Percentiles rank a stretch among this genome's conserved stretches.
These are phyloP conservation scores for Diaporthe sp. DNA, from an alignment of 2,329 filamentous ascomycete species.

Conservation along the genomic window DNA sequence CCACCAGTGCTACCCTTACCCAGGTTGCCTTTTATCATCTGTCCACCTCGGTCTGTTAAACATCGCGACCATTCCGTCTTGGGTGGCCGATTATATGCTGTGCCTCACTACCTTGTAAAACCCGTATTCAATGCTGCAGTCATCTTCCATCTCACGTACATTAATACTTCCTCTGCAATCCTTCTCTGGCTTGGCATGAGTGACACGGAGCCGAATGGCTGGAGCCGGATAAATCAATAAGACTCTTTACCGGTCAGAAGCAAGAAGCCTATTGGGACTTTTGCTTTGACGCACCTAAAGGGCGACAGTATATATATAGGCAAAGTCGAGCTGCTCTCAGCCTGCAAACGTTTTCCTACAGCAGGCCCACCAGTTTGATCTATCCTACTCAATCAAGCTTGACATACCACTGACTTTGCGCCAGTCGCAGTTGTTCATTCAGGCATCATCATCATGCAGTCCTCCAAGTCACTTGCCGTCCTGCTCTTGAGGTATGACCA, in stretches of 20 bases:
- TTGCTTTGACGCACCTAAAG: not conserved
- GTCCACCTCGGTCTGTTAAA: not conserved
- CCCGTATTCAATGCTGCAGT: constrained; percentile 22
- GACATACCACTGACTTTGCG: not conserved
- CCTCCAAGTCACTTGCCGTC: not conserved
- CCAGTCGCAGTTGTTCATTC: not conserved
- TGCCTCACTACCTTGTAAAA: not conserved
- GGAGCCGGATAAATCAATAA: not conserved
- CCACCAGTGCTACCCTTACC: not conserved
- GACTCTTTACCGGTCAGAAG: not conserved
- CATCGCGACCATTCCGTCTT: not conserved
- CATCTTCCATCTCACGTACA: constrained; percentile 4
- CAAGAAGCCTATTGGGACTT: not conserved
- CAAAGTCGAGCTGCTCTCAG: not conserved
- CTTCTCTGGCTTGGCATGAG: not conserved
- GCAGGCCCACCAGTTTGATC: not conserved
- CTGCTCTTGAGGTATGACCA: constrained; percentile 5
- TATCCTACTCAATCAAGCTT: not conserved
- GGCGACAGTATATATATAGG: not conserved
- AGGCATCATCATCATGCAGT: constrained; percentile 4
- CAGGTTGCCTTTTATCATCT: not conserved
- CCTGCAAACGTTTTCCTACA: not conserved
- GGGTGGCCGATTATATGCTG: not conserved
- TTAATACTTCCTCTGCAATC: not conserved
- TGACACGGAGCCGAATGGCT: not conserved